Percentiles rank a stretch among this genome's conserved stretches.
These are phyloP conservation scores for Linum trigynum DNA, from an alignment of 345 rosid species.

Conservation along the genomic window DNA sequence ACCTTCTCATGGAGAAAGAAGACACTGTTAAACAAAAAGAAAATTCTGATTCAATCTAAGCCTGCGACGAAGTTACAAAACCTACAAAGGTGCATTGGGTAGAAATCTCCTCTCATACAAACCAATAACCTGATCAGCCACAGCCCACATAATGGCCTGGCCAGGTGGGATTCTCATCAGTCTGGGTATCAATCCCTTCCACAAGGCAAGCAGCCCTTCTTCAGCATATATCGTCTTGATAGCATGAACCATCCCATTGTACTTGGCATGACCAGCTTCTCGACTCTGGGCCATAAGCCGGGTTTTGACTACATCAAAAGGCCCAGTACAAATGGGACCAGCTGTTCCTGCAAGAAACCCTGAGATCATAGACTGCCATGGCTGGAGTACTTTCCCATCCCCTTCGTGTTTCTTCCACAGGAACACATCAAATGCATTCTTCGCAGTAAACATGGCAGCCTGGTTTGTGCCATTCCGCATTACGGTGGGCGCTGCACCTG, in stretches of 20 bases:
- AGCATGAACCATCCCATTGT: conserved; percentile 90
- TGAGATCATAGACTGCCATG: conserved; percentile 95
- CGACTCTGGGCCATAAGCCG: conserved; percentile 86
- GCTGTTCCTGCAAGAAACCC: conserved; percentile 93
- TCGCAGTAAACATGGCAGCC: conserved; percentile 93
- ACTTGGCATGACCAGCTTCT: conserved; percentile 51
- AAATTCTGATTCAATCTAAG: neutral
- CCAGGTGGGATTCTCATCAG: conserved; percentile 98
- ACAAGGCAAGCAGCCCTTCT: conserved; percentile 72
- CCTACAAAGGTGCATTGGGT: conserved; percentile 37
- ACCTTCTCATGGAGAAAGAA: too few relatives aligned
- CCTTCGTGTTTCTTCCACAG: conserved; percentile 97
- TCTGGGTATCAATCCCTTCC: conserved; percentile 92
- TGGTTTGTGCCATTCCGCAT: conserved; percentile 98
- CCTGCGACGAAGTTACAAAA: neutral
- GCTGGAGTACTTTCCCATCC: conserved; percentile 68
- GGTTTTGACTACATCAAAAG: conserved; percentile 97
- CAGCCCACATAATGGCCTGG: conserved; percentile 98
- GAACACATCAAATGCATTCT: conserved; percentile 65
- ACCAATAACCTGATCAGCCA: conserved; percentile 89
- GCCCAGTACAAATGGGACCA: conserved; percentile 91
- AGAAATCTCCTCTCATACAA: conserved; percentile 63
- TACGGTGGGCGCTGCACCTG: conserved; percentile 93
- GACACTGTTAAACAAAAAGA: too few relatives aligned
- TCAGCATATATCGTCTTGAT: conserved; percentile 68